phyloP scores from a whole-genome alignment of 352 stramenopile species.

The Phytopythium oedochilum region DNA sequence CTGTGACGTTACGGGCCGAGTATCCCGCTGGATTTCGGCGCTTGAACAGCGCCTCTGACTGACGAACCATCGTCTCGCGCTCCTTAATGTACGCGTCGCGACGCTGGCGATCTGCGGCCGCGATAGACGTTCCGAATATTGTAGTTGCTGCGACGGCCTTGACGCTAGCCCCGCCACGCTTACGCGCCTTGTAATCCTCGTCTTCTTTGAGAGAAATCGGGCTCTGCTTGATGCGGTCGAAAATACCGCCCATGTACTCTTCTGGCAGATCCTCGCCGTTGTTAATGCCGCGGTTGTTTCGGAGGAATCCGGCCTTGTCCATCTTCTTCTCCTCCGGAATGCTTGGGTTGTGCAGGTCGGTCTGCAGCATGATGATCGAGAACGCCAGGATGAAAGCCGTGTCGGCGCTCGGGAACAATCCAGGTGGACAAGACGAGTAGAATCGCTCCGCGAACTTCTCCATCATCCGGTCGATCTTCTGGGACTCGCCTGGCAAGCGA shows the following conservation, averaged over 20 bases:
- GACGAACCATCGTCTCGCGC: constrained; percentile 75
- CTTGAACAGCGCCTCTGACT: constrained; percentile 78
- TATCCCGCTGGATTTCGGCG: constrained; percentile 34
- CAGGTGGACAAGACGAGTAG: constrained; percentile 62
- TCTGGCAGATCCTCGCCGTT: constrained; percentile 94
- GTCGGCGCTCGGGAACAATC: constrained; percentile 94
- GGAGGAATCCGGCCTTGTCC: constrained; percentile 95
- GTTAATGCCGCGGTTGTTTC: constrained; percentile 97
- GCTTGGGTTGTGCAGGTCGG: constrained; percentile 98
- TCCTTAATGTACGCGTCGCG: constrained; percentile 84
- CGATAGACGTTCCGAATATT: constrained; percentile 60
- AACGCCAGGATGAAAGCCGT: constrained; percentile 99
- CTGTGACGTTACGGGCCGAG: constrained; percentile 9
- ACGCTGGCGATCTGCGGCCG: constrained; percentile 54
- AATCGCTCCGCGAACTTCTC: constrained; percentile 98
- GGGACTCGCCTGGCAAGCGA: constrained; percentile 97
- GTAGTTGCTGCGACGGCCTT: constrained; percentile 29
- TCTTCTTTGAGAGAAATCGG: constrained; percentile 98
- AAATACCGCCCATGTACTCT: constrained; percentile 93
- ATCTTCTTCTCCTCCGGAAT: constrained; percentile 97
- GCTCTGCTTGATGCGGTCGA: constrained; percentile 93
- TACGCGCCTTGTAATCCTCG: constrained; percentile 63
- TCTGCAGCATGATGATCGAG: constrained; percentile 85
- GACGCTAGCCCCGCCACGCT: constrained; percentile 18
- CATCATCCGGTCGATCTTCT: constrained; percentile 99